Evolutionary conservation across 202 grass and related monocot genomes (phyloP), one percentile per base, ranked within the genome.

Genomic region (Setaria viridis): DNA sequence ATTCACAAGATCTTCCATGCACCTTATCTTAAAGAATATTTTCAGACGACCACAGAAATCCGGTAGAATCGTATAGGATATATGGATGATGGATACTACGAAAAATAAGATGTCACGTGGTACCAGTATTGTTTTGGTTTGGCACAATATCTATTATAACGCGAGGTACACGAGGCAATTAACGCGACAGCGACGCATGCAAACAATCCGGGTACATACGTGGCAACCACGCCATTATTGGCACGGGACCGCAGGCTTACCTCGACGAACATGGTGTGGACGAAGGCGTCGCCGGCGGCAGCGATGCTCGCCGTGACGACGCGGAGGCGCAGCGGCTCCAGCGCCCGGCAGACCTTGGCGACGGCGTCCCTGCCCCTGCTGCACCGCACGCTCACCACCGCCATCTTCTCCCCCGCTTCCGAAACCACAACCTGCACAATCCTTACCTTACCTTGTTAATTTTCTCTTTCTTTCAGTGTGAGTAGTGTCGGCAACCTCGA

Each of bases 181-280:
- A 60, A 60, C 29, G n/a, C 58, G 58, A 25, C 1, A 21, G 9
- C 57, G 14, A 4, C 4, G 9, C 5, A 11, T 29, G 19, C 21
- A 60, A 11, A 9, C n/a, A 4, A 60, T 21, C 9, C 1, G n/a
- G 29, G 7, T n/a, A 20, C n/a, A 3, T 9, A 60, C 21, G 58
- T 60, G 9, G 58, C n/a, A 29, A 25, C 58, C 0, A 11, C 10
- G 58, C 58, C 3, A 60, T 60, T 60, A 60, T 60, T 29, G 20
- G 19, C 43, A 37, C 7, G 13, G 56, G 9, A 41, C 39, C 39
- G 39, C n/a, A 55, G 8, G 10, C 19, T 34, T 90, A 95, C 93
- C 95, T 98, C 75, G 14, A 95, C 56, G 72, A 98, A 91, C 72
- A 98, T 89, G 81, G 91, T 95, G 80, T 98, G 88, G 16, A 89